phyloP scores from a whole-genome alignment of 176 grass and related monocot species.

The Bolboschoenus planiculmis region DNA sequence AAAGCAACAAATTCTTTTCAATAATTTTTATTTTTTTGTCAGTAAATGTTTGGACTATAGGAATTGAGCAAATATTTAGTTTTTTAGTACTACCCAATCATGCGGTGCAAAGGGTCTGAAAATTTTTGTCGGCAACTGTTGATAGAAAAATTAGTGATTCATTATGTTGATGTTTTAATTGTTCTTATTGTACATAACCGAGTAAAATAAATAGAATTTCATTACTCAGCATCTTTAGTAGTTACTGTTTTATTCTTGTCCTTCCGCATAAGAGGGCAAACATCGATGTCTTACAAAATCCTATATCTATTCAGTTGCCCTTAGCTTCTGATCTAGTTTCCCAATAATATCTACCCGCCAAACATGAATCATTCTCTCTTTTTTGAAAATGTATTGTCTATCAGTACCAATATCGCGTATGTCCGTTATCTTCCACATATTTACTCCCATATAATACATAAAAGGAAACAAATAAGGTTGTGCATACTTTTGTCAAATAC shows the following conservation, averaged over 20 bases:
- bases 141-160: conserved; percentile 50
- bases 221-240: neutral
- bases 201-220: conserved; percentile 26
- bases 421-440: neutral
- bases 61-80: conserved; percentile 21
- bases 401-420: neutral
- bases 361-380: neutral
- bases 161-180: conserved; percentile 25
- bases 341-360: neutral
- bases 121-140: conserved; percentile 48
- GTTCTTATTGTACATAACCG: conserved; percentile 24
- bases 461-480: neutral
- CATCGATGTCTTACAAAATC: neutral
- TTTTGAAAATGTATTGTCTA: neutral
- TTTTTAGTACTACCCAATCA: conserved; percentile 30
- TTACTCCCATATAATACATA: neutral
- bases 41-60: conserved; percentile 23
- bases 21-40: conserved; percentile 35
- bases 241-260: neutral
- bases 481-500: neutral
- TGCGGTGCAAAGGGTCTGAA: conserved; percentile 10
- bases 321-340: neutral
- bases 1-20: conserved; percentile 30
- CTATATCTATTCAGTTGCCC: neutral
- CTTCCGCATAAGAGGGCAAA: neutral